Percentiles rank a stretch among this genome's conserved stretches.
Conservation (phyloP, 306 rosid species). For the Elaeagnus macrophylla region DNA sequence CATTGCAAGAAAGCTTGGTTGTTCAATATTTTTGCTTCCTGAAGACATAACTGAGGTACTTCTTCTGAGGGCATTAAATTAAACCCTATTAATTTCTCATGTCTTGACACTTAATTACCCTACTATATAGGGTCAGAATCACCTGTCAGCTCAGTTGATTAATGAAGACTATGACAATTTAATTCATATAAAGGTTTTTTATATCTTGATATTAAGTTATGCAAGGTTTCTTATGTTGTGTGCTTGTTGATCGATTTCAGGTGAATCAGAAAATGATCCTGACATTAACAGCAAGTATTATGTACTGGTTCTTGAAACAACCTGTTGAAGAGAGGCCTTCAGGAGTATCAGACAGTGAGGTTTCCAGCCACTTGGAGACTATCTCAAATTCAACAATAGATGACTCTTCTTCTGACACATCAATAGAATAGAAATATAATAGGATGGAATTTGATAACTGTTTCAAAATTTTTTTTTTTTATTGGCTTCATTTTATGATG, state of each 20-base stretch:
- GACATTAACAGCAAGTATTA: constrained; percentile 85
- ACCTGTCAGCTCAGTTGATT: no score
- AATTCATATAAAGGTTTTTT: no score
- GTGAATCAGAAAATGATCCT: constrained; percentile 99
- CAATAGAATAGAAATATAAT: constrained; percentile 56
- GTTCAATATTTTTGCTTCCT: constrained; percentile 91
- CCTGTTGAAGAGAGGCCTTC: constrained; percentile 56
- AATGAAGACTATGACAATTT: no score
- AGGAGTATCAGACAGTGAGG: constrained; percentile 63
- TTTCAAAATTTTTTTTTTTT: no score
- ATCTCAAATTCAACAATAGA: constrained; percentile 70
- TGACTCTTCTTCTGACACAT: constrained; percentile 90
- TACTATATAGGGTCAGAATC: no score
- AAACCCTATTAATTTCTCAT: no score
- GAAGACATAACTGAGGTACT: constrained; percentile 94
- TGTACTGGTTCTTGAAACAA: constrained; percentile 85
- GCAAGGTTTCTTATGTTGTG: neutral
- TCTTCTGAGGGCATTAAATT: constrained; percentile 8
- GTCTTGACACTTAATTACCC: no score
- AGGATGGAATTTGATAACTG: constrained; percentile 2
- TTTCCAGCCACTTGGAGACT: constrained; percentile 65
- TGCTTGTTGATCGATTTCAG: constrained; percentile 25
- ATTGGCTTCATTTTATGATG: no score
- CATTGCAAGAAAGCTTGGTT: constrained; percentile 95
- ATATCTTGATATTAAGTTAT: no score